phyloP scores from a whole-genome alignment of 23 red algal genomes.

The Gracilaria domingensis region DNA sequence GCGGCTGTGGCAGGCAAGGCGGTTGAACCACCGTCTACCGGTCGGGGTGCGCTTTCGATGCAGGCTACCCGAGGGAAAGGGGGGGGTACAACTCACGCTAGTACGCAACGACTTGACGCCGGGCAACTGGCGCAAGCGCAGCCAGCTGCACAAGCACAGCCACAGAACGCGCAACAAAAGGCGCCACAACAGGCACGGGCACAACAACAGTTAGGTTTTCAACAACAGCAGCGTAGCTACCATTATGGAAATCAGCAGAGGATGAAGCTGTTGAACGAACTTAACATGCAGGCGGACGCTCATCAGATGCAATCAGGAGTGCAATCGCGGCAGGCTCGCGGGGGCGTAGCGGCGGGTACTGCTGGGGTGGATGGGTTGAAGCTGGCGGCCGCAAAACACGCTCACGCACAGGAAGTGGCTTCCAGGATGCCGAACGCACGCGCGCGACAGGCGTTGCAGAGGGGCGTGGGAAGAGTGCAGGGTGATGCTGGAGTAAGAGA shows the following conservation, averaged over 20 bases:
- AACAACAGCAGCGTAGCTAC: background rate
- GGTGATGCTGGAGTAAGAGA: background rate
- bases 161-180: background rate
- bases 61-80: background rate
- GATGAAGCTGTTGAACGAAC: background rate
- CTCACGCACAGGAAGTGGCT: background rate
- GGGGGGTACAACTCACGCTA: background rate
- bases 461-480: background rate
- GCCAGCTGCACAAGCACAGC: background rate
- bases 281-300: slow-evolving; percentile 6
- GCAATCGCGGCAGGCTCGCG: background rate
- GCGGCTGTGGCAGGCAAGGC: background rate
- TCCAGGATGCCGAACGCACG: background rate
- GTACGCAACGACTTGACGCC: background rate
- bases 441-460: background rate
- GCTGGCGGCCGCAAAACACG: background rate
- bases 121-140: background rate
- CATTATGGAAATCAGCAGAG: background rate
- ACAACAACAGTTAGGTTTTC: background rate
- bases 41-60: background rate
- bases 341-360: background rate
- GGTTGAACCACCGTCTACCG: background rate
- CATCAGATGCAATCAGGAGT: background rate
- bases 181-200: slow-evolving; percentile 5
- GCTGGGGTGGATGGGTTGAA: slow-evolving; percentile 15